A percentile compares a stretch with the other conserved stretches of the same genome.
Conservation (phyloP, 164 flowering plant genomes). For the Litsea cubeba region DNA sequence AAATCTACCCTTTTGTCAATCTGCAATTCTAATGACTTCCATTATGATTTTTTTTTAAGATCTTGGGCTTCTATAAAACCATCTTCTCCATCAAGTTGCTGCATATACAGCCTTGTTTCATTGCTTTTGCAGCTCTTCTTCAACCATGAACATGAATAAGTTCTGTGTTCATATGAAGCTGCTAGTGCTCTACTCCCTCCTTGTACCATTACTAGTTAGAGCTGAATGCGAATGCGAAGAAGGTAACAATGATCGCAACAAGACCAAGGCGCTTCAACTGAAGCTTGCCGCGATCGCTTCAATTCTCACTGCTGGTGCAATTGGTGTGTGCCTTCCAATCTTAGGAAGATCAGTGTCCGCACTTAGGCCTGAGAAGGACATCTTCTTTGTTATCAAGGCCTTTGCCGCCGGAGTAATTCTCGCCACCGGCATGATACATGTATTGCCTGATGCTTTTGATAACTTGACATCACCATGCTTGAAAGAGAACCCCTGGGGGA, state of each 20-base stretch:
- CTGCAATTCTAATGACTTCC: background rate
- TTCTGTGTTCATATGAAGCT: background rate
- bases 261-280: constrained; percentile 17
- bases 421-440: constrained; percentile 38
- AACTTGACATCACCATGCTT: constrained; percentile 28
- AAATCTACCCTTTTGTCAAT: background rate
- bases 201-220: background rate
- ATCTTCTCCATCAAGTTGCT: background rate
- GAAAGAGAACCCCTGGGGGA: constrained; percentile 23
- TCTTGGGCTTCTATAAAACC: background rate
- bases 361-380: constrained; percentile 22
- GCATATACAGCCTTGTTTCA: background rate
- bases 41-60: background rate
- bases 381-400: constrained; percentile 36
- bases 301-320: constrained; percentile 26
- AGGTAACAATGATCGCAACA: constrained; percentile 4
- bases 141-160: background rate
- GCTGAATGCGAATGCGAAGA: constrained; percentile 20
- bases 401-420: constrained; percentile 48
- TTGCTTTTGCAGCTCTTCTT: background rate
- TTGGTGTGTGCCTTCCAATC: constrained; percentile 36
- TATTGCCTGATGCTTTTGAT: constrained; percentile 40
- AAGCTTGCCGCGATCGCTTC: constrained; percentile 30
- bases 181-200: background rate
- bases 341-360: constrained; percentile 22